phyloP scores from a whole-genome alignment of 2,329 filamentous ascomycete genomes.

The Venturia nashicola region DNA sequence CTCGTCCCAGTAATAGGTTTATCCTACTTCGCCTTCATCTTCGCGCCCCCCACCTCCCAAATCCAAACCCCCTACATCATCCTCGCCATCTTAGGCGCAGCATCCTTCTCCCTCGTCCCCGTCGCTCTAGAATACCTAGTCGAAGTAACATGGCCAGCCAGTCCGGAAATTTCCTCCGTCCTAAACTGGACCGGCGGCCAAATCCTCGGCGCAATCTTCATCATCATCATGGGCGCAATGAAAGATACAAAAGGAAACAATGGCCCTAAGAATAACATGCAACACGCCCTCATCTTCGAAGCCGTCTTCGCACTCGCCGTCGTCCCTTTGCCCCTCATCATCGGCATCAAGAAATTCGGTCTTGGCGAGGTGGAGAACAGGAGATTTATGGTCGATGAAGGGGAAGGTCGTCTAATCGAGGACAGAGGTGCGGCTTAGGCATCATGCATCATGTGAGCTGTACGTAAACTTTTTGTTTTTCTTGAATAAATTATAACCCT shows the following conservation, averaged over 20 bases:
- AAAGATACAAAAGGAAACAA: slow-evolving; percentile 30
- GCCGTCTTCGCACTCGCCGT: slow-evolving; percentile 55
- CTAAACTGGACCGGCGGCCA: slow-evolving; percentile 82
- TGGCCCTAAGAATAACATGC: slow-evolving; percentile 59
- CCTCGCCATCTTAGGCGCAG: slow-evolving; percentile 63
- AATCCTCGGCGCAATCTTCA: slow-evolving; percentile 71
- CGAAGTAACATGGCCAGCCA: slow-evolving; percentile 76
- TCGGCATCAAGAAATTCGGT: slow-evolving; percentile 55
- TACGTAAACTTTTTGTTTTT: neutral
- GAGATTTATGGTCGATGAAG: slow-evolving; percentile 1
- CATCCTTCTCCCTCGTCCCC: slow-evolving; percentile 70
- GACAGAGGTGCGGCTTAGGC: neutral
- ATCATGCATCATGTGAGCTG: neutral
- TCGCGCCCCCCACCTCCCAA: slow-evolving; percentile 54
- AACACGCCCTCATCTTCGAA: slow-evolving; percentile 62
- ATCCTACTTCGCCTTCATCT: slow-evolving; percentile 69
- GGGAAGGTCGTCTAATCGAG: neutral
- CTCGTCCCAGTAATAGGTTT: slow-evolving; percentile 62
- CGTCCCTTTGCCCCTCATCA: slow-evolving; percentile 52
- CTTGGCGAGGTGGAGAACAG: slow-evolving; percentile 14
- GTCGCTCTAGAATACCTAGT: slow-evolving; percentile 77
- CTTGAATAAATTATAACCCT: too few species aligned
- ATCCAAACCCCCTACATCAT: slow-evolving; percentile 63
- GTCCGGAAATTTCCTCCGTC: slow-evolving; percentile 72
- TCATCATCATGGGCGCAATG: slow-evolving; percentile 69